Evolutionary conservation across 345 rosid species (phyloP).

Genomic region (Abelmoschus esculentus): DNA sequence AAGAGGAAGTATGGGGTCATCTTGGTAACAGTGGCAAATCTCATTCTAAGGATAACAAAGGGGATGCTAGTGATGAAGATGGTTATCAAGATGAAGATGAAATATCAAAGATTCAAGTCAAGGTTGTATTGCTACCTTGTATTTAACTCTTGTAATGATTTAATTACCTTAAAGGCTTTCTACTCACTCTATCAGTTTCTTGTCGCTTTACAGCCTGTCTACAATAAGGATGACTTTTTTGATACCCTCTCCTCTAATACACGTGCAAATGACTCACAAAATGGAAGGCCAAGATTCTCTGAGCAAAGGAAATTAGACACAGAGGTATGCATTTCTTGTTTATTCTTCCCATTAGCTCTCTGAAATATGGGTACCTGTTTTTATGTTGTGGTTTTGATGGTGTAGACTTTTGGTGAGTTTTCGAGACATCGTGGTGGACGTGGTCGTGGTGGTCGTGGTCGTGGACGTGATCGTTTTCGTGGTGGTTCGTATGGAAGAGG

Average conservation of each 20-base stretch:
- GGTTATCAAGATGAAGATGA: slow-evolving; percentile 43
- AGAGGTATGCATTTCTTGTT: slow-evolving; percentile 39
- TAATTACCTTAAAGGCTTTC: neutral
- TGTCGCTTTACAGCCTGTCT: slow-evolving; percentile 47
- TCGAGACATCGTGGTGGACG: slow-evolving; percentile 42
- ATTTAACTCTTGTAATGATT: slow-evolving; percentile 7
- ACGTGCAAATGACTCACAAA: slow-evolving; percentile 40
- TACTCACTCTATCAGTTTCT: neutral
- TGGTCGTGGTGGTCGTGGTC: slow-evolving; percentile 15
- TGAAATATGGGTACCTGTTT: neutral
- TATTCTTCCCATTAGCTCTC: neutral
- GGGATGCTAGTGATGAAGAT: slow-evolving; percentile 46
- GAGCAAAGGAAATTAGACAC: slow-evolving; percentile 85
- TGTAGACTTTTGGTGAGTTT: slow-evolving; percentile 70
- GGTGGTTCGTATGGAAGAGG: slow-evolving; percentile 44
- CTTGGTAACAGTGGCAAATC: slow-evolving; percentile 65
- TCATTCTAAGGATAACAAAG: slow-evolving; percentile 28
- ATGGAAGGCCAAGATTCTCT: slow-evolving; percentile 67
- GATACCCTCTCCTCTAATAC: slow-evolving; percentile 68
- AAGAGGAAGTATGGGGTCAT: slow-evolving; percentile 95
- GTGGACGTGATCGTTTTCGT: slow-evolving; percentile 28
- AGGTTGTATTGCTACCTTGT: slow-evolving; percentile 27
- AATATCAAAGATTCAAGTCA: slow-evolving; percentile 35
- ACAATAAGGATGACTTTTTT: slow-evolving; percentile 91
- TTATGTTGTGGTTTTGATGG: slow-evolving; percentile 4